Base-by-base conservation (phyloP, 163 green algal genomes). In the Scenedesmus sp. region DNA sequence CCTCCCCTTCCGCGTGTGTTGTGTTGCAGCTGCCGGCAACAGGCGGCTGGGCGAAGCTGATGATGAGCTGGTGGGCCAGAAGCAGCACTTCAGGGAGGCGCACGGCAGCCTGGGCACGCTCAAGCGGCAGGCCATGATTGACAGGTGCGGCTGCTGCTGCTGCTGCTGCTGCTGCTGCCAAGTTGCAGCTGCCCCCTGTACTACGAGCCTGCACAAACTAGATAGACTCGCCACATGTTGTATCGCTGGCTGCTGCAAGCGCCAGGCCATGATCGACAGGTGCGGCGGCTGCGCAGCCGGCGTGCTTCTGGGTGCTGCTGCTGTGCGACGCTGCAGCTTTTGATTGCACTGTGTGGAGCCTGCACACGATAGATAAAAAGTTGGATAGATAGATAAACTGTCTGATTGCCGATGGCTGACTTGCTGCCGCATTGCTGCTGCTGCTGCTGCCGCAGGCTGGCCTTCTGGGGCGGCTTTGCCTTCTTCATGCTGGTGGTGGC, bases 41-140 rank as follows among this genome's bases (percentile, higher is more conserved):
- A 56, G 81, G 3, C 87, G 79, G 20, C 94, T 98, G 70, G 79
- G 74, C 2, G 82, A 93, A n/a, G 93, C 96, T 10, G 93, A 94
- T 62, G 95, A 96, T 34, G 96, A 98, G 94, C 96, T 97, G n/a
- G 26, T 74, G 8, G 92, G 90, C 0, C 96, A 98, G 88, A 89
- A 93, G 74, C 57, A 82, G 55, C 82, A 95, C 23, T 94, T 95
- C 92, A 95, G 94, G 60, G 86, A 94, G 77, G 82, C 92, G n/a
- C 60, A 93, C 56, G 86, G 90, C 34, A 73, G 94, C 52, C 94
- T 96, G 87, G 94, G 96, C 82, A 95, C 88, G 12, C 84, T 97
- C 52, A 94, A 96, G 64, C 88, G 77, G 13, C 94, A 96, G 87
- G 87, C 88, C 85, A 59, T 62, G 46, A 64, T 86, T 6, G 92